Conservation (phyloP, 805 yeast species). For the Scheffersomyces coipomensis region DNA sequence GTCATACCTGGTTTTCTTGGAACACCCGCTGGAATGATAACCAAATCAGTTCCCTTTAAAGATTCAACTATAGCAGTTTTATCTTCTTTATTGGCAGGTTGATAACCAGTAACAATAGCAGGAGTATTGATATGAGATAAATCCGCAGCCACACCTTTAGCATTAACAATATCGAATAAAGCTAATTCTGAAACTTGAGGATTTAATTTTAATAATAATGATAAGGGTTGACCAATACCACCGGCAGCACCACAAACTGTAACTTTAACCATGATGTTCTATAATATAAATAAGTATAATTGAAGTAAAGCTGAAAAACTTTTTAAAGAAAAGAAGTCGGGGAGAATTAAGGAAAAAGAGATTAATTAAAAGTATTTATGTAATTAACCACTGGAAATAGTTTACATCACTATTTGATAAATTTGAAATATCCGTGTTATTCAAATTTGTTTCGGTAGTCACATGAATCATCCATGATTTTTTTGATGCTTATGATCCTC, state of each 20-base stretch:
- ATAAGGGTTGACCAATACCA: slow-evolving; percentile 48
- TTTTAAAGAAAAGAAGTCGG: background rate
- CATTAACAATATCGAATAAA: slow-evolving; percentile 44
- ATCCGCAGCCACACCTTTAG: slow-evolving; percentile 47
- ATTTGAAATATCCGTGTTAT: too few relatives aligned
- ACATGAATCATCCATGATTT: too few relatives aligned
- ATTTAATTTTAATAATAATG: slow-evolving; percentile 41
- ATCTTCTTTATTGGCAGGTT: slow-evolving; percentile 39
- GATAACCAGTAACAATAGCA: slow-evolving; percentile 39
- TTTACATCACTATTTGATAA: too few relatives aligned
- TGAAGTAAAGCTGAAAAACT: slow-evolving; percentile 1
- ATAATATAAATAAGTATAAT: background rate
- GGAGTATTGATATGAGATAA: slow-evolving; percentile 41
- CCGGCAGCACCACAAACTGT: slow-evolving; percentile 52
- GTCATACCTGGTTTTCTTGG: slow-evolving; percentile 52
- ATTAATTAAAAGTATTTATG: too few relatives aligned
- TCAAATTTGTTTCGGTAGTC: too few relatives aligned
- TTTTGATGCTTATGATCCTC: too few relatives aligned
- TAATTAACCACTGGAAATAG: too few relatives aligned
- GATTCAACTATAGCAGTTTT: slow-evolving; percentile 34
- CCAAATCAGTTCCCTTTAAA: slow-evolving; percentile 37
- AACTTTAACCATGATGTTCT: slow-evolving; percentile 36
- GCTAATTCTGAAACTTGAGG: slow-evolving; percentile 37
- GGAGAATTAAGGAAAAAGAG: background rate
- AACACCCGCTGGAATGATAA: slow-evolving; percentile 47